phyloP scores from a whole-genome alignment of 2,329 filamentous ascomycete species.

The Leptographium lundbergii region DNA sequence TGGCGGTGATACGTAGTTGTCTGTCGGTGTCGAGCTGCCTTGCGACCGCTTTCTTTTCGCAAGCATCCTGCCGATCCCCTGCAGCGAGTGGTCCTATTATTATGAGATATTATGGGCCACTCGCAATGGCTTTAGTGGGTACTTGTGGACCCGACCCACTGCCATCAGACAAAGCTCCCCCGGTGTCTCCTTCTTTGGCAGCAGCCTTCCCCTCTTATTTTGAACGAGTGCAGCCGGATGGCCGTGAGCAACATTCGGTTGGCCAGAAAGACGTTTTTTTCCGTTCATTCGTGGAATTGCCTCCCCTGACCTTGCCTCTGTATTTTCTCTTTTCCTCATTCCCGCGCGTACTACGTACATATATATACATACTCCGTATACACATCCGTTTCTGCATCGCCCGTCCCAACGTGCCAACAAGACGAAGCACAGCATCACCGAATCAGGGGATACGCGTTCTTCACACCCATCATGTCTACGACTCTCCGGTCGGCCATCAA shows the following conservation, averaged over 20 bases:
- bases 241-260: no score
- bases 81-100: not conserved
- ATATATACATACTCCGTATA: no score
- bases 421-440: not conserved
- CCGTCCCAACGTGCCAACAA: not conserved
- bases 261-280: no score
- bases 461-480: constrained; percentile 19
- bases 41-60: not conserved
- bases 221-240: no score
- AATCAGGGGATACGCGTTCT: not conserved
- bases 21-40: not conserved
- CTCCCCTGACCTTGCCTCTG: no score
- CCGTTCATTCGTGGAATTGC: no score
- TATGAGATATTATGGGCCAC: no score
- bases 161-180: not conserved
- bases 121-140: not conserved
- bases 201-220: no score
- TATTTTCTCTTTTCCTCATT: no score
- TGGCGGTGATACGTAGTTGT: not conserved
- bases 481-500: constrained; percentile 40
- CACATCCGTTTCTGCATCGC: not conserved
- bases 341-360: no score
- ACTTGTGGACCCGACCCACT: not conserved
- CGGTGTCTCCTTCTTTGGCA: not conserved
- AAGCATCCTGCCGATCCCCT: not conserved